Evolutionary conservation across 768 basidiomycete species (phyloP), one percentile per base, ranked within the genome.

Genomic region (Tylopilus sp.): DNA sequence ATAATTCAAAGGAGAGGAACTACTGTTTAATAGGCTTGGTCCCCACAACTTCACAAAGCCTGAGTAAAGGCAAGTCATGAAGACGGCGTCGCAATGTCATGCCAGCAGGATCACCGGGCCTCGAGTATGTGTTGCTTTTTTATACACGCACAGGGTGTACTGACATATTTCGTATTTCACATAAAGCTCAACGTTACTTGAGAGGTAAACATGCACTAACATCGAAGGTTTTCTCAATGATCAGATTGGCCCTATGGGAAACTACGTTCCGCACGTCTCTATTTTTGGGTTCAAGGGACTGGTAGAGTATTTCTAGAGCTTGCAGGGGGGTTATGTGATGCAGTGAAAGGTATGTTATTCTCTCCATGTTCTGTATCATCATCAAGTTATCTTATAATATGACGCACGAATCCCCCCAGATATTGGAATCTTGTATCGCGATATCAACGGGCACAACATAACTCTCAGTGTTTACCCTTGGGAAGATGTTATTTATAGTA

Each of bases 391-490:
- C 28, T 22, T 8, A 12, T 26, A 20, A 28, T 30, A 9, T 12
- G 21, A 20, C 17, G 4, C 48, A 50, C 12, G 5, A 38, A 50
- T 50, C 23, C 17, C 35, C 44, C 1, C 42, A 21, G 22, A n/a
- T 0, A 38, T 38, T 9, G 42, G 50, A 12, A 44, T 50, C 6
- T 7, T 39, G 36, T 43, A 44, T 21, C 36, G 43, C 3, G 36
- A 50, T 6, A 31, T 51, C 28, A 44, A 28, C 35, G 49, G 44
- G 36, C 43, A 50, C 10, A 44, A 50, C 10, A 51, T 51, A 6
- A 22, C 40, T 20, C 38, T 46, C 1, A 43, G 35, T 0, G 8
- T 50, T n/a, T 15, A 25, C 38, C 50, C 43, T 22, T 18, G 23
- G 11, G 35, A 44, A 9, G 26, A 45, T n/a, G n/a, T n/a, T n/a